Base-by-base conservation (phyloP, 2,329 filamentous ascomycete genomes). In the Fusarium drepaniforme region DNA sequence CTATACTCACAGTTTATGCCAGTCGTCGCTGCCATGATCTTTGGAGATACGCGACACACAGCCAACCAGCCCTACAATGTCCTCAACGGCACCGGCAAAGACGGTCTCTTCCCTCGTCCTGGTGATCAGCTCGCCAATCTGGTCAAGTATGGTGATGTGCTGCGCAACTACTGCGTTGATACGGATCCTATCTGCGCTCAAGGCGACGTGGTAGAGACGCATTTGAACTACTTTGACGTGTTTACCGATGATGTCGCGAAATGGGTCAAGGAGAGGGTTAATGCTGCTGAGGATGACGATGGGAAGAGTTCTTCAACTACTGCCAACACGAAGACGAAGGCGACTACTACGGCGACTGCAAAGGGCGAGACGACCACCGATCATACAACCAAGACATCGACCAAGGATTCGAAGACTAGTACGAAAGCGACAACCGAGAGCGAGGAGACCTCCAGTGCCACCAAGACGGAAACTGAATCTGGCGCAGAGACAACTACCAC, bases 181-280 rank as follows among this genome's bases (percentile, higher is more conserved):
- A 80, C 80, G 12, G 85, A 85, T 64, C 83, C 84, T 3, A 81
- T 84, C 65, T 86, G 85, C 71, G 84, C 83, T 15, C 78, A 78
- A 18, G 83, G 82, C 9, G 72, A 82, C 28, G 76, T 75, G 4
- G 77, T 80, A 4, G 78, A 78, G 11, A 78, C 78, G 11, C 84
- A 85, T 64, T 76, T 82, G 12, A 83, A 83, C 72, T 85, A 85
- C 66, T 84, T 84, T 67, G 78, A 83, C 30, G 46, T 82, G 21
- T 81, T 78, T 70, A 76, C 70, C 38, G 51, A 75, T 21, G 73
- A 75, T 21, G 75, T 73, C 28, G 77, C 78, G 30, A 35, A 15
- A 53, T 72, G 70, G 68, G 70, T 71, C 44, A 64, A 71, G n/a
- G 33, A 65, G 40, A 65, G 61, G 12, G 42, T 64, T 16, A 46